Evolutionary conservation across 2,329 filamentous ascomycete genomes (phyloP).

Genomic region (Cylindrodendrum hubeiense): DNA sequence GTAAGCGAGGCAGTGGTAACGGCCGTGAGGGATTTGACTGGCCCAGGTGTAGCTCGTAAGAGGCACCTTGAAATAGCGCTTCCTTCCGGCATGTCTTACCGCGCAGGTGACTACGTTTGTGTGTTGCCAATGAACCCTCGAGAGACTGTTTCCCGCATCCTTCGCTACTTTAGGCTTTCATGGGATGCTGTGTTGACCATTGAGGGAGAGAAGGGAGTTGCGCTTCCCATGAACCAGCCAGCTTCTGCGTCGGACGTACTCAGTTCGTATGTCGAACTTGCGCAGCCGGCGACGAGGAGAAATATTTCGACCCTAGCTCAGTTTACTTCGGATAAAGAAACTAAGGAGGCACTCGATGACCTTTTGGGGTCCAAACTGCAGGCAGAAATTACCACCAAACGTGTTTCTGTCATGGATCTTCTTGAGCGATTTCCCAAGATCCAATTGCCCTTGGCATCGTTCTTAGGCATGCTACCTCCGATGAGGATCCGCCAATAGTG

Average conservation of each 20-base stretch:
- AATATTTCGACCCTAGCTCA: no score
- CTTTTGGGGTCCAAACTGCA: no score
- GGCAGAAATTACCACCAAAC: slow-evolving; percentile 65
- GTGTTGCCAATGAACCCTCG: slow-evolving; percentile 78
- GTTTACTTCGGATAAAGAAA: no score
- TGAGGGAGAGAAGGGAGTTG: slow-evolving; percentile 59
- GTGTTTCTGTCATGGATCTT: slow-evolving; percentile 75
- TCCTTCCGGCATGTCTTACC: slow-evolving; percentile 58
- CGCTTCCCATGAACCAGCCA: slow-evolving; percentile 66
- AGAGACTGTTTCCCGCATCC: slow-evolving; percentile 70
- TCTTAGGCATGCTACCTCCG: slow-evolving; percentile 78
- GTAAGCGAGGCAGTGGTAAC: slow-evolving; percentile 39
- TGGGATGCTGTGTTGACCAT: slow-evolving; percentile 76
- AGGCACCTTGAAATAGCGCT: slow-evolving; percentile 58
- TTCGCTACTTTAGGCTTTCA: slow-evolving; percentile 75
- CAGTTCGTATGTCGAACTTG: slow-evolving; percentile 78
- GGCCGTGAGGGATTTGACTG: slow-evolving; percentile 14
- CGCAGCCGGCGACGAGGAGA: slow-evolving; percentile 78
- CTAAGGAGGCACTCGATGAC: no score
- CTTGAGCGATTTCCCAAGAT: slow-evolving; percentile 73
- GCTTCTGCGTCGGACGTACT: slow-evolving; percentile 74
- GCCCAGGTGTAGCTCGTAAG: slow-evolving; percentile 73
- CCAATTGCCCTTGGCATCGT: slow-evolving; percentile 73
- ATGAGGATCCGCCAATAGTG: slow-evolving; percentile 81
- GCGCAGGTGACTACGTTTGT: slow-evolving; percentile 81